Evolutionary conservation across 306 rosid genomes (phyloP), one percentile per base, ranked within the genome.

Genomic region (Hippophae rhamnoides): DNA sequence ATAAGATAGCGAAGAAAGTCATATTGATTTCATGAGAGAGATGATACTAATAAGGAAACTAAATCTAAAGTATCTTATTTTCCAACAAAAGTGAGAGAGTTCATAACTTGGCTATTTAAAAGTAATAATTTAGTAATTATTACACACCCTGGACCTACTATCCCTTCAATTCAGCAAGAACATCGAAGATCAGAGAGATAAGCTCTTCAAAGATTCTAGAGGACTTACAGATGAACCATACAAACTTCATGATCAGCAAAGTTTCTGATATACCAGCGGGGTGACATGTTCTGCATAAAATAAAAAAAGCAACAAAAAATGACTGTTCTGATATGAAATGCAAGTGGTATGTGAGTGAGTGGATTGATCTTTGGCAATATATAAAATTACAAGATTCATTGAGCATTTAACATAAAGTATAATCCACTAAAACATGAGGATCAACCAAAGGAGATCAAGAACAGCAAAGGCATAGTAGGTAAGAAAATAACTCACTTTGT

Each of bases 221-320:
- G 41, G 63, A 82, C 95, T 76, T 76, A 87, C 95, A 87, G 74
- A 75, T 87, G 95, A 57, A 82, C 74, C 95, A 87, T 87, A 38
- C 47, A 61, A 68, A 79, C 85, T 74, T 72, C 76, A 40, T 13
- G 41, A 54, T 80, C 85, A 48, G 76, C 81, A 57, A 78, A 87
- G 72, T 87, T 87, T 73, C 82, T 75, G 57, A 87, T 74, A 77
- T 84, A 87, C 95, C 95, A 87, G 48, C 93, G 89, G 57, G 95
- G 93, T n/a, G 82, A 84, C 83, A 81, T 80, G 73, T 67, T 82
- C 95, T 87, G 81, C 62, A 82, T 43, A 27, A 69, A 55, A 50
- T 58, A 59, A 68, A 78, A 58, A 58, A 61, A 47, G 41, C 58
- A 54, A 70, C 48, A 56, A 46, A 60, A 43, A 43, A 62, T 53